Conservation (phyloP, 2,329 filamentous ascomycete species). For the Verticillium zaregamsianum region DNA sequence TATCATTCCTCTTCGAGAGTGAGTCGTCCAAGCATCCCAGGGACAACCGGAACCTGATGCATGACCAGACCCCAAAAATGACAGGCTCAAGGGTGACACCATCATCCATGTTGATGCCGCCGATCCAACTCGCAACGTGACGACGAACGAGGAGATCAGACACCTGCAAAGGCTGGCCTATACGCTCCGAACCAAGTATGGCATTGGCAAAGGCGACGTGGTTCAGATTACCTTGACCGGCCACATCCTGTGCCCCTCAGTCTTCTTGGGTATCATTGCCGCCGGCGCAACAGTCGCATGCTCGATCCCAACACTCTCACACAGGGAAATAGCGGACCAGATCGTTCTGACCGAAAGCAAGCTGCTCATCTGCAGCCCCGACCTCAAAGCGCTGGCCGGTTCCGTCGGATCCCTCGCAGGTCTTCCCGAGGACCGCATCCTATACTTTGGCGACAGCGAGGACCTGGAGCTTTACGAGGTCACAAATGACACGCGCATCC, state of each 20-base stretch:
- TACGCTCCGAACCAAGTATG: conserved; percentile 47
- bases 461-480: conserved; percentile 21
- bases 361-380: conserved; percentile 41
- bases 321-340: conserved; percentile 45
- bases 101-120: conserved; percentile 54
- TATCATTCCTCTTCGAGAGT: conserved; percentile 39
- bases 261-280: conserved; percentile 54
- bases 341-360: conserved; percentile 31
- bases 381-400: conserved; percentile 39
- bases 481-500: conserved; percentile 21
- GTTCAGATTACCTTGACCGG: conserved; percentile 54
- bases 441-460: conserved; percentile 13
- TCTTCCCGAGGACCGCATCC: conserved; percentile 28
- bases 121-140: conserved; percentile 48
- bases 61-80: conserved; percentile 1
- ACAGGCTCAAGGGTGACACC: conserved; percentile 36
- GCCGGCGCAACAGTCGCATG: conserved; percentile 57
- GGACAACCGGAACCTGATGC: not conserved
- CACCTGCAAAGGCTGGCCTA: conserved; percentile 50
- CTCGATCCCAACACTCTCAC: conserved; percentile 45
- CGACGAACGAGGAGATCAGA: conserved; percentile 42
- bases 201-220: conserved; percentile 43
- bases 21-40: conserved; percentile 4
- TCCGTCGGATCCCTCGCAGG: conserved; percentile 44
- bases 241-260: conserved; percentile 46